Evolutionary conservation across 1,284 basidiomycete species (phyloP), one percentile per base, ranked within the genome.

Genomic region (Pascua guehoae): DNA sequence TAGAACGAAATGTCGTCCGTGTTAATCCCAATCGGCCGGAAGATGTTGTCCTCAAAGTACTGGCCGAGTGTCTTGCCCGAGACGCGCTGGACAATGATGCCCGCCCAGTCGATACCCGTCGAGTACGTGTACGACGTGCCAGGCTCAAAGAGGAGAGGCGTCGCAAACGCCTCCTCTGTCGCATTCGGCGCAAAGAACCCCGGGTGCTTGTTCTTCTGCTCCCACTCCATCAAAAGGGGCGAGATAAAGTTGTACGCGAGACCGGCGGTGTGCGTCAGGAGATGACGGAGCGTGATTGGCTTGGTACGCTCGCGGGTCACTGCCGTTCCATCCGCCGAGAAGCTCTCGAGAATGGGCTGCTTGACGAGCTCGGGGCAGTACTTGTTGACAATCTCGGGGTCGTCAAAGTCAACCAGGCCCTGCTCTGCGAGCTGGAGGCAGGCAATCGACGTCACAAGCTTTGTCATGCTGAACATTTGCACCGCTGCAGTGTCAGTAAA

Each of bases 81-180:
- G n/a, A 69, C 44, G 12, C 75, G 68, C 43, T 63, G 57, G 41
- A 78, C 65, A 53, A 73, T 41, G 44, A 64, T 24, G 15, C 69
- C 75, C 16, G 68, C 65, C 70, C 69, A 75, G 52, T 79, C 78
- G 39, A 74, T 70, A 0, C 70, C 69, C 24, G 60, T 58, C 12
- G 51, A 45, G 63, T 75, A 74, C 32, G 36, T 38, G 56, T 55
- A 75, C 8, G 47, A 49, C 0, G 66, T 68, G 4, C 72, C 71
- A 5, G 73, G 73, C 50, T 74, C 66, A 50, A 65, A 74, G 18
- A 66, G 46, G 16, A 69, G 55, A 0, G 70, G 68, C 16, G 61
- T 52, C 16, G 46, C 38, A 18, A 68, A 43, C 1, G 56, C 56
- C 18, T 56, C 52, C 16, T 65, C 52, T 16, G 54, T 36, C 12